Conservation (phyloP, 495 filamentous ascomycete species). For the Neurospora sp. region DNA sequence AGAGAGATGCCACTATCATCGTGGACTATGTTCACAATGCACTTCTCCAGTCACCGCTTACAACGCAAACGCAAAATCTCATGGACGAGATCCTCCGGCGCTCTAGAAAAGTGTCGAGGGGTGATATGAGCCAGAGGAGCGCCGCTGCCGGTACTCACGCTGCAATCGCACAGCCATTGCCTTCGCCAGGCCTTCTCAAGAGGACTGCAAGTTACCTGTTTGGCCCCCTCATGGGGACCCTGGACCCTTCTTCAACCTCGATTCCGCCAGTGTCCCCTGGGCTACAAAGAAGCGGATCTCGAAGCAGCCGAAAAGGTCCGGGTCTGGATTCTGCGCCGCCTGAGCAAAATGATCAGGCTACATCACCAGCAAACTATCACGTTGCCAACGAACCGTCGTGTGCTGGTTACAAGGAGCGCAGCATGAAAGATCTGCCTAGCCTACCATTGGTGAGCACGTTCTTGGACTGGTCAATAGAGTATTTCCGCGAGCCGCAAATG, state of each 20-base stretch:
- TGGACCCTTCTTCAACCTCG: constrained; percentile 24
- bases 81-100: constrained; percentile 59
- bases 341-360: constrained; percentile 64
- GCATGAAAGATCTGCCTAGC: constrained; percentile 40
- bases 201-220: constrained; percentile 46
- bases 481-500: constrained; percentile 99
- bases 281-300: constrained; percentile 32
- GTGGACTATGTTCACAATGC: constrained; percentile 74
- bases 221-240: constrained; percentile 44
- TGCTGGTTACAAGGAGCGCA: constrained; percentile 55
- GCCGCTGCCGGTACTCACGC: constrained; percentile 30
- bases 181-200: constrained; percentile 38
- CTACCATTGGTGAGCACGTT: constrained; percentile 77
- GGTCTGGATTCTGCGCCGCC: constrained; percentile 58
- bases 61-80: constrained; percentile 52
- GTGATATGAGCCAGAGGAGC: constrained; percentile 36
- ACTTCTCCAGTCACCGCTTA: constrained; percentile 68
- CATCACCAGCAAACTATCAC: constrained; percentile 61
- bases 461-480: constrained; percentile 92
- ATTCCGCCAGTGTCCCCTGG: constrained; percentile 24
- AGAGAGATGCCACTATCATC: constrained; percentile 67
- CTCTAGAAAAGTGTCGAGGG: constrained; percentile 44
- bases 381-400: constrained; percentile 67
- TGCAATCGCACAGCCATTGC: constrained; percentile 28
- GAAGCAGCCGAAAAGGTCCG: constrained; percentile 39